These are phyloP conservation scores for Cryptosporidium sp. DNA, from an alignment of 169 alveolate genomes.

Conservation along the genomic window DNA sequence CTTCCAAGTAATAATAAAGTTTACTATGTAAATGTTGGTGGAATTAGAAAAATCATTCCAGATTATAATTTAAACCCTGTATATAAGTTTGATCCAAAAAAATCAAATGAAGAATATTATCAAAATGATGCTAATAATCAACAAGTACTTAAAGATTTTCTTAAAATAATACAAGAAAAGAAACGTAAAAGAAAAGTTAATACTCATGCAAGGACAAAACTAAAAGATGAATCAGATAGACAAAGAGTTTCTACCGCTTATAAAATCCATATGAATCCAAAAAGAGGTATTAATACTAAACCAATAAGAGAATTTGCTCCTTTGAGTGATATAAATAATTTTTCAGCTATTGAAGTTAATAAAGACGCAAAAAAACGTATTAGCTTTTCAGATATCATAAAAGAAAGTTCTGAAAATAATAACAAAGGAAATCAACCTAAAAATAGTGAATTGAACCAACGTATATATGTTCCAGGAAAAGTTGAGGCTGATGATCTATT, in stretches of 20 bases:
- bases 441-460: not conserved
- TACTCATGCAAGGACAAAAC: not conserved
- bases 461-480: not conserved
- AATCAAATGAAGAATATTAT: not conserved
- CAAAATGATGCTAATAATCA: not conserved
- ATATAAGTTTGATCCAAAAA: not conserved
- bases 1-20: slow-evolving; percentile 1
- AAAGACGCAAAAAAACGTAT: not conserved
- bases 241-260: slow-evolving; percentile 29
- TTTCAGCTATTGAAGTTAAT: not conserved
- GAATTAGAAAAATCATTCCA: slow-evolving; percentile 12
- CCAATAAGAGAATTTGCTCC: slow-evolving; percentile 24
- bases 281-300: not conserved
- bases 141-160: slow-evolving; percentile 38
- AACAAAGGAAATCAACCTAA: not conserved
- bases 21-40: slow-evolving; percentile 22
- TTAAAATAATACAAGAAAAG: slow-evolving; percentile 32
- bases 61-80: slow-evolving; percentile 27
- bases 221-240: not conserved
- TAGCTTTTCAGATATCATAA: not conserved
- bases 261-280: slow-evolving; percentile 18
- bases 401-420: not conserved
- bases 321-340: not conserved
- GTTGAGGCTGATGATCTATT: slow-evolving; percentile 2
- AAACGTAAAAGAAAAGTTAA: not conserved